phyloP scores from a whole-genome alignment of 768 basidiomycete genomes.

The Calocera cornea region DNA sequence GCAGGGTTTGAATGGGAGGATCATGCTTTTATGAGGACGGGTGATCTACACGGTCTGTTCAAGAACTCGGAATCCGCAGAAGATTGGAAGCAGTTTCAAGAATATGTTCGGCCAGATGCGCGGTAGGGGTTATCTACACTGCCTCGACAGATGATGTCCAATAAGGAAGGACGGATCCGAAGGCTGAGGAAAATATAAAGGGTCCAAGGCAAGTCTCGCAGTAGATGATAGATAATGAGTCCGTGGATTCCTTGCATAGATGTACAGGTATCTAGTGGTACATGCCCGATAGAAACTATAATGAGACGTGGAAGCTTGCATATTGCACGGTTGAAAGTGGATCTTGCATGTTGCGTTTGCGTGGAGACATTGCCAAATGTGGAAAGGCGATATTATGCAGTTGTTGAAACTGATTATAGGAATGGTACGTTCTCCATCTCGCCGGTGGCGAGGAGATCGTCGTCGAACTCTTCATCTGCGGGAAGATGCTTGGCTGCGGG shows the following conservation, averaged over 20 bases:
- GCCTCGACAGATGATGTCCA: background rate
- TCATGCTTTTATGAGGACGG: constrained; percentile 32
- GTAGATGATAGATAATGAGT: background rate
- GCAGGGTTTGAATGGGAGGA: constrained; percentile 38
- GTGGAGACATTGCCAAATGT: background rate
- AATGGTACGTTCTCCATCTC: constrained; percentile 74
- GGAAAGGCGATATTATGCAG: background rate
- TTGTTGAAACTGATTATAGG: constrained; percentile 26
- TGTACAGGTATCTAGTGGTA: constrained; percentile 3
- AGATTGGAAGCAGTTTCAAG: background rate
- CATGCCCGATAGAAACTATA: background rate
- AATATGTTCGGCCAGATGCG: background rate
- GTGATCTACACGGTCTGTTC: constrained; percentile 27
- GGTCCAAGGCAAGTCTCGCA: background rate
- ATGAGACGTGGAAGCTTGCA: background rate
- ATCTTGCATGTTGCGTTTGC: background rate
- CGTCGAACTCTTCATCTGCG: constrained; percentile 62
- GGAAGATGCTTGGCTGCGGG: background rate
- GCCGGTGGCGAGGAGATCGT: constrained; percentile 62
- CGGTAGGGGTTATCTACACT: background rate
- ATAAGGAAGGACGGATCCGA: background rate
- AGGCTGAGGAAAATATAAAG: background rate
- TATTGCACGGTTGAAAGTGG: background rate
- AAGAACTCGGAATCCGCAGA: constrained; percentile 13
- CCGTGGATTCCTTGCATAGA: constrained; percentile 1